A percentile compares a stretch with the other conserved stretches of the same genome.
Conservation (phyloP, 2,329 filamentous ascomycete species). For the Botrytis galanthina region DNA sequence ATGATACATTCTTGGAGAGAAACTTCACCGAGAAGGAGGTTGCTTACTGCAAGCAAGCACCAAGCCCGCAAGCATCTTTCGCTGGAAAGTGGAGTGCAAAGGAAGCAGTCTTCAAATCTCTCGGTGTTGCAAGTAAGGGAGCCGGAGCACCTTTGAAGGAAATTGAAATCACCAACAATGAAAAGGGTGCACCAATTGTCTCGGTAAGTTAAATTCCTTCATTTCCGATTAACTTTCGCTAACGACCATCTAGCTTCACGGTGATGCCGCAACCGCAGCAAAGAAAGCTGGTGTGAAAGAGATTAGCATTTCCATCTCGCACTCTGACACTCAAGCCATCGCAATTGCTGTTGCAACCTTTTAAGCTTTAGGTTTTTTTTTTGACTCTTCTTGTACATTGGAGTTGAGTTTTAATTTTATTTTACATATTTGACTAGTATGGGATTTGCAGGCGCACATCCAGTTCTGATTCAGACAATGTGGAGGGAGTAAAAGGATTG, state of each 20-base stretch:
- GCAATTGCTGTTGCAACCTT: slow-evolving; percentile 87
- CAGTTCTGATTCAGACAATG: slow-evolving; percentile 2
- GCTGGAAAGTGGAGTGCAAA: slow-evolving; percentile 96
- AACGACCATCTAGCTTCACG: slow-evolving; percentile 65
- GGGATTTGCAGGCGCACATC: slow-evolving; percentile 19
- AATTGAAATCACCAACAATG: slow-evolving; percentile 85
- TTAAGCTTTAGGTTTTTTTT: slow-evolving; percentile 40
- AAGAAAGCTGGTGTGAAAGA: slow-evolving; percentile 82
- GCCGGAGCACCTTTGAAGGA: slow-evolving; percentile 88
- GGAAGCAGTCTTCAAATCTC: slow-evolving; percentile 97
- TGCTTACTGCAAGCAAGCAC: slow-evolving; percentile 77
- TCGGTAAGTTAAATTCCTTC: slow-evolving; percentile 59
- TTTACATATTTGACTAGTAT: slow-evolving; percentile 13
- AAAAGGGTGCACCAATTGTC: slow-evolving; percentile 79
- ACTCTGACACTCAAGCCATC: slow-evolving; percentile 90
- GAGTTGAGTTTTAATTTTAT: slow-evolving; percentile 5
- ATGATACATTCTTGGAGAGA: slow-evolving; percentile 88
- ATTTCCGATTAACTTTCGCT: slow-evolving; percentile 18
- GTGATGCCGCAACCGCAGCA: slow-evolving; percentile 79
- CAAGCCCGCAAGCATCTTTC: slow-evolving; percentile 84
- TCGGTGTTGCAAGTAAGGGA: slow-evolving; percentile 82
- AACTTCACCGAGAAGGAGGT: slow-evolving; percentile 90
- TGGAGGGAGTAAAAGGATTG: slow-evolving; percentile 17
- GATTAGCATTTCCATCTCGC: slow-evolving; percentile 91
- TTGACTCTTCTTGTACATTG: slow-evolving; percentile 21